Percentiles rank a stretch among this genome's conserved stretches.
Conservation (phyloP, 805 yeast species). For the Limtongia smithiae region DNA sequence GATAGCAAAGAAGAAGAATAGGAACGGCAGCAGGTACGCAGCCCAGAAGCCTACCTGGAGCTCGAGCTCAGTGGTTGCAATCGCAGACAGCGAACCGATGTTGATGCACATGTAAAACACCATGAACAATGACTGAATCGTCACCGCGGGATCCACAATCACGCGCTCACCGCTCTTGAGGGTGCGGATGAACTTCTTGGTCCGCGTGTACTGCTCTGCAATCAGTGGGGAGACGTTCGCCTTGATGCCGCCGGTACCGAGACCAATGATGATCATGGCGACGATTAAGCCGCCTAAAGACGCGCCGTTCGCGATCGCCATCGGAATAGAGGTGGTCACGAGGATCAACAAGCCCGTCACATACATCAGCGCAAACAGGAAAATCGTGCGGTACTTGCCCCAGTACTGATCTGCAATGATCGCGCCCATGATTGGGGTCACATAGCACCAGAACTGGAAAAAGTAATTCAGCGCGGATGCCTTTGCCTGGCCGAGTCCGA, state of each 20-base stretch:
- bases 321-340: conserved; percentile 67
- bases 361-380: conserved; percentile 57
- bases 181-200: conserved; percentile 56
- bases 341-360: conserved; percentile 59
- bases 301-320: conserved; percentile 47
- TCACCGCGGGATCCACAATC: conserved; percentile 63
- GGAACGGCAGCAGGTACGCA: conserved; percentile 63
- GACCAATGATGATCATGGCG: conserved; percentile 59
- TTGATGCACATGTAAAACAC: conserved; percentile 73
- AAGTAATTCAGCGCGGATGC: conserved; percentile 72
- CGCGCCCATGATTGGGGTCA: conserved; percentile 76
- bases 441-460: conserved; percentile 78
- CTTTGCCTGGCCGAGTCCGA: conserved; percentile 56
- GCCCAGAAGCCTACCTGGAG: conserved; percentile 57
- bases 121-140: conserved; percentile 72
- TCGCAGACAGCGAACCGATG: conserved; percentile 67
- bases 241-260: conserved; percentile 80
- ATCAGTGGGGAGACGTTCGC: conserved; percentile 71
- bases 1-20: conserved; percentile 59
- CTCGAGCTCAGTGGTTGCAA: conserved; percentile 75
- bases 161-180: conserved; percentile 63
- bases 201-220: conserved; percentile 67
- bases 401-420: conserved; percentile 68
- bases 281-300: conserved; percentile 62
- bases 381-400: conserved; percentile 70